Evolutionary conservation across 352 stramenopile genomes (phyloP).

Genomic region (Phytophthora melonis): DNA sequence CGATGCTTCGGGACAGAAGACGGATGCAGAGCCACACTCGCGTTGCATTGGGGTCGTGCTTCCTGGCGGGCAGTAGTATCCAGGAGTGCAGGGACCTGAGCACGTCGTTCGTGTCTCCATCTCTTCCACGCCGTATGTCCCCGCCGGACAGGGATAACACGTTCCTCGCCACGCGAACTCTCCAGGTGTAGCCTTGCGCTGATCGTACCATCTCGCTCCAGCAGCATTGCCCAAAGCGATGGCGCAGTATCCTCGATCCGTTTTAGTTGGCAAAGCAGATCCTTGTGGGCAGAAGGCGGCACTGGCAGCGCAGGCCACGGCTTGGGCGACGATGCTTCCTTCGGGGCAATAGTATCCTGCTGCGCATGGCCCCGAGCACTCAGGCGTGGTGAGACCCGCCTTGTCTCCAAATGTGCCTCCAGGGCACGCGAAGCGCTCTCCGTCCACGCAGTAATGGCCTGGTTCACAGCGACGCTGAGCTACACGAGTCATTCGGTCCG

Average conservation of each 20-base stretch:
- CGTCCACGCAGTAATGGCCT: conserved; percentile 70
- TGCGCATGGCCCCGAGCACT: conserved; percentile 69
- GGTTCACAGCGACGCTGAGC: conserved; percentile 59
- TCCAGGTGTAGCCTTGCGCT: conserved; percentile 47
- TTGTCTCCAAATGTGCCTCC: conserved; percentile 64
- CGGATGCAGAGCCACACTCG: conserved; percentile 57
- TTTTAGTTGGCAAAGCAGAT: conserved; percentile 30
- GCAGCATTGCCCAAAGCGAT: conserved; percentile 10
- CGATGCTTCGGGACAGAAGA: conserved; percentile 60
- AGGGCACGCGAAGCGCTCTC: conserved; percentile 47
- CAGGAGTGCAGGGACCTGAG: conserved; percentile 60
- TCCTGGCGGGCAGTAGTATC: conserved; percentile 74
- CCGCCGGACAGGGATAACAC: conserved; percentile 73
- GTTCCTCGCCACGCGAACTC: conserved; percentile 68
- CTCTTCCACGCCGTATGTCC: conserved; percentile 54
- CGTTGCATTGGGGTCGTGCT: conserved; percentile 53
- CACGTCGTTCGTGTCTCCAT: conserved; percentile 62
- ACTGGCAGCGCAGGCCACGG: conserved; percentile 42
- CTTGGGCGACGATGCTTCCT: conserved; percentile 55
- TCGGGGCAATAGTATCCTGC: conserved; percentile 73
- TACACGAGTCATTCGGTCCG: conserved; percentile 37
- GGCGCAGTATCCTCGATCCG: conserved; percentile 47
- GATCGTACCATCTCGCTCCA: conserved; percentile 31
- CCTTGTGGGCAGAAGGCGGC: conserved; percentile 52
- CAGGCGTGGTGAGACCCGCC: conserved; percentile 40